A percentile compares a stretch with the other conserved stretches of the same genome.
These are phyloP conservation scores for Macadamia tetraphylla DNA, from an alignment of 164 flowering plant species.

Conservation along the genomic window DNA sequence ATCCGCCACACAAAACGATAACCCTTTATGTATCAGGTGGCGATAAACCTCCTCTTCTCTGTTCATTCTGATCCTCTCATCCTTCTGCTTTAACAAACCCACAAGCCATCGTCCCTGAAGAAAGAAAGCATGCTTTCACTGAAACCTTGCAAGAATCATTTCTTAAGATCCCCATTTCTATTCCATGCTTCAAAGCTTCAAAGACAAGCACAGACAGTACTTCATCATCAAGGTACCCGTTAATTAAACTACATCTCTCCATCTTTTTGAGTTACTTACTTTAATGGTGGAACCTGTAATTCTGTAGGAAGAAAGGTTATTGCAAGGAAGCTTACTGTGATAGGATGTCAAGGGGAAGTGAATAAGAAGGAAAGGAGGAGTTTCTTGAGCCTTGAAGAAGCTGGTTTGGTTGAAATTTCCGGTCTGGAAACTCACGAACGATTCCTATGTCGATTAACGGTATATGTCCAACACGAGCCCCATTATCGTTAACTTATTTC, in stretches of 20 bases:
- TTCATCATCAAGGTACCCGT: constrained; percentile 1
- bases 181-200: constrained; percentile 10
- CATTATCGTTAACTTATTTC: no score
- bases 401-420: constrained; percentile 81
- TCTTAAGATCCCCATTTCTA: constrained; percentile 6
- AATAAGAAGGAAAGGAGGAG: constrained; percentile 35
- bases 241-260: not conserved
- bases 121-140: constrained; percentile 13
- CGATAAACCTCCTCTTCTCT: not conserved
- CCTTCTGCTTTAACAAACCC: not conserved
- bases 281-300: not conserved
- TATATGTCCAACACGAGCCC: constrained; percentile 15
- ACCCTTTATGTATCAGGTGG: not conserved
- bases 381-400: constrained; percentile 74
- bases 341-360: constrained; percentile 22
- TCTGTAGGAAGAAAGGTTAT: constrained; percentile 13
- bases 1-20: not conserved
- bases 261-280: no score
- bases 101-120: not conserved
- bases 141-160: constrained; percentile 7
- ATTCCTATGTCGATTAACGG: constrained; percentile 85
- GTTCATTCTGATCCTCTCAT: not conserved
- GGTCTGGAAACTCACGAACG: constrained; percentile 74
- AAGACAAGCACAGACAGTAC: constrained; percentile 1
- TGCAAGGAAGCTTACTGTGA: constrained; percentile 20